Conservation (phyloP, 805 yeast species). For the Ascoidea tarda region DNA sequence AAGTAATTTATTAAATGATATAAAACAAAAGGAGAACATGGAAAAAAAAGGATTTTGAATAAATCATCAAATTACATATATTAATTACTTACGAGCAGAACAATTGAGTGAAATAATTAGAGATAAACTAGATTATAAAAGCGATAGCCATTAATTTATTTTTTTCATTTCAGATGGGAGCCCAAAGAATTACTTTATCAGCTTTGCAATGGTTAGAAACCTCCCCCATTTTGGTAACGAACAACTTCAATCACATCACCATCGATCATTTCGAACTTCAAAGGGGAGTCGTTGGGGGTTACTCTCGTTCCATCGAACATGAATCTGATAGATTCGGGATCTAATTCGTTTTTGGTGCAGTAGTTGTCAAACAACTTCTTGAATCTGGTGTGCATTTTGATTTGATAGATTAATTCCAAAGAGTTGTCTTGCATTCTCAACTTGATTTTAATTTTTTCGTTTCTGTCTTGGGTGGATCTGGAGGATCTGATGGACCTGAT, state of each 20-base stretch:
- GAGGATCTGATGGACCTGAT: not conserved
- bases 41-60: no score
- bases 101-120: no score
- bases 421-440: conserved; percentile 8
- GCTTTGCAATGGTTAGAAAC: not conserved
- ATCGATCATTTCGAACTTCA: conserved; percentile 5
- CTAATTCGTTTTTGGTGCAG: conserved; percentile 6
- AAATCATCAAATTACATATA: no score
- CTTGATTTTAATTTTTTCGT: conserved; percentile 4
- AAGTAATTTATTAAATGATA: no score
- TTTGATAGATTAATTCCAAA: conserved; percentile 6
- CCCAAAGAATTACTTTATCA: not conserved
- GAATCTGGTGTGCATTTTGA: conserved; percentile 3
- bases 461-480: not conserved
- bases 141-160: no score
- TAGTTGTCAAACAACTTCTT: conserved; percentile 6
- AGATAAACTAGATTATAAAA: no score
- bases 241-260: conserved; percentile 7
- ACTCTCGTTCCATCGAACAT: conserved; percentile 4
- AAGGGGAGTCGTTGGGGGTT: conserved; percentile 4
- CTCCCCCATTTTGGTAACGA: conserved; percentile 6
- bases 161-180: no score
- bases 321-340: conserved; percentile 3
- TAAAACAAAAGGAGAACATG: no score
- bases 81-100: no score